A percentile compares a stretch with the other conserved stretches of the same genome.
phyloP scores from a whole-genome alignment of 164 flowering plant species.

The Akebia trifoliata region DNA sequence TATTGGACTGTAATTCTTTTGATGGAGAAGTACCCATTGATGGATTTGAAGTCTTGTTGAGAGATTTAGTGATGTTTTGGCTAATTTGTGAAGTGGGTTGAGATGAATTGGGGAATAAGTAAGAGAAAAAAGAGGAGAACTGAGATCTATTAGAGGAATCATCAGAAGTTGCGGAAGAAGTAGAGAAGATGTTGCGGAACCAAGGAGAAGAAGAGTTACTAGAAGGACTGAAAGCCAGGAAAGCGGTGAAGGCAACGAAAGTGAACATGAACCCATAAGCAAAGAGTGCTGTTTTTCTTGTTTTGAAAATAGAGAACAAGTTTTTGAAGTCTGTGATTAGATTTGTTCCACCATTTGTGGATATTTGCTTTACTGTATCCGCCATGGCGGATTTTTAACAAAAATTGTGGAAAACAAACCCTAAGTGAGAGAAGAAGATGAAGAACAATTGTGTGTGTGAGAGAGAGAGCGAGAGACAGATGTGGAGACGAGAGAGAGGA shows the following conservation, averaged over 20 bases:
- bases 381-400: constrained; percentile 40
- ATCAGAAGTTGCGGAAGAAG: constrained; percentile 3
- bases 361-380: constrained; percentile 41
- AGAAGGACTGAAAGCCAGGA: constrained; percentile 63
- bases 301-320: constrained; percentile 30
- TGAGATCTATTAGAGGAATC: constrained; percentile 33
- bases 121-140: constrained; percentile 46
- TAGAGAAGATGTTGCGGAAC: constrained; percentile 48
- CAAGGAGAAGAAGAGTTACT: constrained; percentile 50
- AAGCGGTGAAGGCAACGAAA: constrained; percentile 56
- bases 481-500: too few species aligned
- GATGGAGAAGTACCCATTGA: constrained; percentile 4
- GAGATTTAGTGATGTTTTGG: constrained; percentile 24
- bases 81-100: constrained; percentile 2
- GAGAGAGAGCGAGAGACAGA: not conserved
- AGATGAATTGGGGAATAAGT: constrained; percentile 47
- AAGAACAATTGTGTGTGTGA: too few species aligned
- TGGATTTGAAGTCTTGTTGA: not conserved
- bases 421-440: too few species aligned
- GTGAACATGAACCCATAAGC: constrained; percentile 53
- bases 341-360: constrained; percentile 27
- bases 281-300: constrained; percentile 43
- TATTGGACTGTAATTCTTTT: not conserved
- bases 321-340: constrained; percentile 42
- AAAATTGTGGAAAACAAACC: not conserved